Evolutionary conservation across 2,329 filamentous ascomycete genomes (phyloP), one percentile per base, ranked within the genome.

Genomic region (Penicillium sp.): DNA sequence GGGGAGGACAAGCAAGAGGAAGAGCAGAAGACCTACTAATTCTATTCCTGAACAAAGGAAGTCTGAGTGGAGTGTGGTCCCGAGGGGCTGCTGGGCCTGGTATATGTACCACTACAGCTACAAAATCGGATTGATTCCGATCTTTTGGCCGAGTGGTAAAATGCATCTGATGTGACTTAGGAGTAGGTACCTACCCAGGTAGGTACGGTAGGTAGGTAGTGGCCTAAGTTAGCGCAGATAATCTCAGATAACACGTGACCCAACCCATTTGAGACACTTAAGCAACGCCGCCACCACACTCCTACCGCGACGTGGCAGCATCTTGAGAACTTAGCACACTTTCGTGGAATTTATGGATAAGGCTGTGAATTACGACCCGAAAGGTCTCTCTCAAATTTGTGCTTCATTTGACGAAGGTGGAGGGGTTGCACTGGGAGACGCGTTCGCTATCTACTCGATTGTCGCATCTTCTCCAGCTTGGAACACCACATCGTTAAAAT

Each of bases 401-500:
- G 52, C 56, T 38, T 45, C 20, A 14, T 53, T 50, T 8, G 53
- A 57, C 22, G 4, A 35, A n/a, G 45, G 53, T 26, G 53, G 57
- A 16, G 57, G 57, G 49, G 57, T 59, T 18, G 29, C 26, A 18
- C 16, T 56, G 16, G 40, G 38, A 8, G 54, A 59, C 40, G 16
- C 49, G 3, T 59, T 59, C 18, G 48, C 44, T 16, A 53, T 56
- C 13, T 57, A 58, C n/a, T 58, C 56, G n/a, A 11, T 58, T 40
- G 53, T 56, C 43, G 56, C 53, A 4, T 40, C 32, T 13, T n/a
- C 45, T 10, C 45, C 22, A 18, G 32, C 37, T 35, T 37, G 31
- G 45, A n/a, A 10, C 16, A 26, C 6, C 9, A 37, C 22, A 8
- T 2, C 9, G 9, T 37, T 20, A 6, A 10, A 26, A 37, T n/a